phyloP scores from a whole-genome alignment of 2,329 filamentous ascomycete genomes.

The Fusarium torreyae region DNA sequence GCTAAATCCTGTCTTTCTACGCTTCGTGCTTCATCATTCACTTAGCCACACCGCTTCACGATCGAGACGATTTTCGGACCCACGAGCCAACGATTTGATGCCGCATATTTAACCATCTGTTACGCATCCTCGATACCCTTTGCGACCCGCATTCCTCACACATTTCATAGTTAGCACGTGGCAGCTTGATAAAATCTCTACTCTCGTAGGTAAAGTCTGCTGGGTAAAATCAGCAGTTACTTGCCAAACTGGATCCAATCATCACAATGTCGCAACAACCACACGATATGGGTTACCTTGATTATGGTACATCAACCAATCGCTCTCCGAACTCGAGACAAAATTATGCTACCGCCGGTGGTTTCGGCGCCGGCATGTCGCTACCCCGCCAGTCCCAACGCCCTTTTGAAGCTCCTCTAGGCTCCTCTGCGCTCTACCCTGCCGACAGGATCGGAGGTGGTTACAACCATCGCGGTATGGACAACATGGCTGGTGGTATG shows the following conservation, averaged over 20 bases:
- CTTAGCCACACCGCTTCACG: constrained; percentile 44
- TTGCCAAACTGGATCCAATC: constrained; percentile 42
- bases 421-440: constrained; percentile 76
- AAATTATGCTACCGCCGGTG: constrained; percentile 61
- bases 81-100: constrained; percentile 46
- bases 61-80: constrained; percentile 39
- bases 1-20: constrained; percentile 8
- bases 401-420: constrained; percentile 81
- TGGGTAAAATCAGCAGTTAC: constrained; percentile 45
- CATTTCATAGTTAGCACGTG: constrained; percentile 20
- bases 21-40: constrained; percentile 19
- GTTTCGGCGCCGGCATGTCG: constrained; percentile 66
- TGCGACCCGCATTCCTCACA: constrained; percentile 15
- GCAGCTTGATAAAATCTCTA: constrained; percentile 15
- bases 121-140: constrained; percentile 27
- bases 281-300: constrained; percentile 79
- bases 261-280: constrained; percentile 63
- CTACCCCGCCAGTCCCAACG: constrained; percentile 73
- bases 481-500: constrained; percentile 61
- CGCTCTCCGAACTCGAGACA: constrained; percentile 79
- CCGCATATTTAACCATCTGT: constrained; percentile 35
- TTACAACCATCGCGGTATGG: constrained; percentile 73
- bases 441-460: constrained; percentile 76
- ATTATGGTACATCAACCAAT: constrained; percentile 72
- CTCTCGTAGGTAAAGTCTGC: constrained; percentile 30